Base-by-base conservation (phyloP, 1,139 yeast species). In the Candida dubliniensis region DNA sequence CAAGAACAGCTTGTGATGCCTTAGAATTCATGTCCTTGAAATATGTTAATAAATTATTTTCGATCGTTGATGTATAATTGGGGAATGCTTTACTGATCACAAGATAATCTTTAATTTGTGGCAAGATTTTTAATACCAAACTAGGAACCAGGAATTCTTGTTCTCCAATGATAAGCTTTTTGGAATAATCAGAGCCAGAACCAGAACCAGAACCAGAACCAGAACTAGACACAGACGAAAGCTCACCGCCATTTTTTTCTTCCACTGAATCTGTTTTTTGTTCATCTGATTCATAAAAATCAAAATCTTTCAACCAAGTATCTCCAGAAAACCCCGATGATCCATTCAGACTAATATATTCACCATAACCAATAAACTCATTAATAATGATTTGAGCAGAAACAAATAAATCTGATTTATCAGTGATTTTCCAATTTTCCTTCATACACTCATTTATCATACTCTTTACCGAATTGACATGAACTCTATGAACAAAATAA, bases 391-490 rank as follows among this genome's bases (percentile, higher is more conserved):
- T 51, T 58, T 89, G 96, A 3, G 78, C 59, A 1, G 63, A 59
- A 1, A 63, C 54, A 0, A 84, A 64, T 3, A 44, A 45, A 2
- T 42, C 44, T 0, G 51, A 34, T 31, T 58, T 60, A 0, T 63
- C 57, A 5, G 76, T 77, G 46, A 91, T 96, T 45, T 79, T 81
- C 99, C 99, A 93, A 15, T 69, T 69, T 53, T 91, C 98, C 41
- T 70, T 70, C 45, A 87, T 93, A 51, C 88, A 71, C 13, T 71
- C 67, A 2, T 60, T 59, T 9, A 77, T 69, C 38, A 87, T 64
- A 14, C 58, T 56, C 41, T 67, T 71, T 44, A 81, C 61, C 29
- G 78, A 69, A 14, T 72, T 70, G 47, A 76, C 74, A 54, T 86
- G 90, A 55, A 78, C 76, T 37, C 82, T 69, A 38, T 72, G 74